Evolutionary conservation across 2,329 filamentous ascomycete genomes (phyloP).

Genomic region (Sordariomycetes sp.): DNA sequence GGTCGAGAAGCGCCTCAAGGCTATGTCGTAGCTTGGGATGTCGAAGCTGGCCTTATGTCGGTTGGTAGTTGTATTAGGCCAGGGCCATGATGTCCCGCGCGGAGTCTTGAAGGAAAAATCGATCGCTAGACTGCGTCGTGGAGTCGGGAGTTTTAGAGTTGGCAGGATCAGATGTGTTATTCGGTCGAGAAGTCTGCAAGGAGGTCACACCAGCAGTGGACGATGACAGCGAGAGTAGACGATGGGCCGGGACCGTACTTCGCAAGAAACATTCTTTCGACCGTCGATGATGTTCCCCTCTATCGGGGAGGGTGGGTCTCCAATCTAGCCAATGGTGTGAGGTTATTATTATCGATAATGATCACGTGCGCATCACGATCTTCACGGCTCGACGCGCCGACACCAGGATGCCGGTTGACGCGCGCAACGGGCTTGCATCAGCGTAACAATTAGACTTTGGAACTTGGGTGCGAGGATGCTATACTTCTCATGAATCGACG

Average conservation of each 20-base stretch:
- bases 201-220: neutral
- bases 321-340: neutral
- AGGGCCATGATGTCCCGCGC: neutral
- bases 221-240: neutral
- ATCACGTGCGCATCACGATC: conserved; percentile 3
- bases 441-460: neutral
- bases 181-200: neutral
- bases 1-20: neutral
- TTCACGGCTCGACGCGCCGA: too few relatives aligned
- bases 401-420: too few relatives aligned
- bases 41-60: neutral
- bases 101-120: neutral
- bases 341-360: conserved; percentile 2
- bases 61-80: neutral
- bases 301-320: neutral
- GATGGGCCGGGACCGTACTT: neutral
- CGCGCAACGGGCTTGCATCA: too few relatives aligned
- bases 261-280: neutral
- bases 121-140: neutral
- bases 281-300: neutral
- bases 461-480: too few relatives aligned
- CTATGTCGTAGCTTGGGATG: neutral
- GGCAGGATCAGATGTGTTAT: neutral
- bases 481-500: too few relatives aligned
- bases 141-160: neutral